A percentile compares a stretch with the other conserved stretches of the same genome.
Evolutionary conservation across 257 asterid species (phyloP).

Genomic region (Ocimum tenuiflorum): DNA sequence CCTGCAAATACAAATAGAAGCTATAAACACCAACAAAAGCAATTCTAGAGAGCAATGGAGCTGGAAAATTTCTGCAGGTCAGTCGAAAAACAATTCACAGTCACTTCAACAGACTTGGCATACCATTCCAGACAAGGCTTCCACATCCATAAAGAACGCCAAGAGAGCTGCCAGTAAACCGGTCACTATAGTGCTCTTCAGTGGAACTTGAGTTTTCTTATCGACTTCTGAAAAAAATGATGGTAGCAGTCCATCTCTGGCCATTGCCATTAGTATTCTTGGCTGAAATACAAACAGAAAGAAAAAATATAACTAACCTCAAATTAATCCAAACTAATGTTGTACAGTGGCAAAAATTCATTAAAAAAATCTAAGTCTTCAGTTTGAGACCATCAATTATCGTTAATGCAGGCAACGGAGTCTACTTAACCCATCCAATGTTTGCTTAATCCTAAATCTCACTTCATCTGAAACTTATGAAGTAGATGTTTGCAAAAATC

Average conservation of each 20-base stretch:
- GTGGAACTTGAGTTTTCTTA: slow-evolving; percentile 71
- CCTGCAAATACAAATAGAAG: slow-evolving; percentile 43
- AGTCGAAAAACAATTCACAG: background rate
- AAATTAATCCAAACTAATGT: background rate
- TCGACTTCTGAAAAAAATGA: slow-evolving; percentile 76
- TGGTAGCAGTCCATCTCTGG: slow-evolving; percentile 95
- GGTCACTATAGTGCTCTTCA: slow-evolving; percentile 69
- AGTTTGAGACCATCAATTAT: background rate
- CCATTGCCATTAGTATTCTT: slow-evolving; percentile 96
- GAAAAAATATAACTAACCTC: background rate
- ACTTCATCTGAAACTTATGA: background rate
- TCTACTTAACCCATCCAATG: background rate
- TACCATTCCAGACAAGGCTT: slow-evolving; percentile 98
- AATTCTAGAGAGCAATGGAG: background rate
- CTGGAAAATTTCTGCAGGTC: background rate
- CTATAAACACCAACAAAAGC: slow-evolving; percentile 8
- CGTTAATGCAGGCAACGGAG: background rate
- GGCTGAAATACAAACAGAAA: slow-evolving; percentile 45
- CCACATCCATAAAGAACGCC: slow-evolving; percentile 95
- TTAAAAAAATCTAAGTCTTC: background rate
- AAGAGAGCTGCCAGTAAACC: slow-evolving; percentile 69
- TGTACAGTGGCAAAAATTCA: too few species aligned
- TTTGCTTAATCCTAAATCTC: background rate
- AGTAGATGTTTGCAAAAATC: background rate
- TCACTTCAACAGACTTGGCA: background rate